Conservation (phyloP, 2,329 filamentous ascomycete genomes). For the Nemania abortiva region DNA sequence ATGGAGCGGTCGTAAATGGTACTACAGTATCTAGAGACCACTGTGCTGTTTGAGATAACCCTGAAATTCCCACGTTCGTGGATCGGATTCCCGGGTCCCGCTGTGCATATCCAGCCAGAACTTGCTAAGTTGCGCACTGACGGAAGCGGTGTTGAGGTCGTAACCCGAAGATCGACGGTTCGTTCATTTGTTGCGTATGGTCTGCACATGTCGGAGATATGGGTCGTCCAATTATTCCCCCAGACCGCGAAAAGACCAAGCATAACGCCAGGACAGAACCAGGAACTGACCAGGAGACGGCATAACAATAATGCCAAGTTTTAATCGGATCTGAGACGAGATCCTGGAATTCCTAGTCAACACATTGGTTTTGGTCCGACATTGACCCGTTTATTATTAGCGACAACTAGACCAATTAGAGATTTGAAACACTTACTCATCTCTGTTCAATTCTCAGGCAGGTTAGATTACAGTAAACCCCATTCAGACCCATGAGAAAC, state of each 20-base stretch:
- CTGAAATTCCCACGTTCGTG: conserved; percentile 27
- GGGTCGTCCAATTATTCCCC: conserved; percentile 5
- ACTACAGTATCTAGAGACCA: not conserved
- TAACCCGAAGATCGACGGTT: conserved; percentile 9
- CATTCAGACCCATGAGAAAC: not conserved
- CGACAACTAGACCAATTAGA: conserved; percentile 19
- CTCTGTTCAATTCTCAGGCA: conserved; percentile 11
- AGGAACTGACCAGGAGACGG: not conserved
- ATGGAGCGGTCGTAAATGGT: not conserved
- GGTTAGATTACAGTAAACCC: conserved; percentile 10
- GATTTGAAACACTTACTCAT: conserved; percentile 25
- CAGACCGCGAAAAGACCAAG: conserved; percentile 18
- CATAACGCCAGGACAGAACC: too few species aligned
- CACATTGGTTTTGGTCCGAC: not conserved
- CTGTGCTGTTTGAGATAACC: not conserved
- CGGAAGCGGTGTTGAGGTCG: conserved; percentile 4
- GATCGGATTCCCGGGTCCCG: conserved; percentile 12
- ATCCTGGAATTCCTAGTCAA: conserved; percentile 6
- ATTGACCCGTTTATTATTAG: conserved; percentile 6
- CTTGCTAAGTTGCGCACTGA: conserved; percentile 16
- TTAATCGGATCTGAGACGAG: conserved; percentile 14
- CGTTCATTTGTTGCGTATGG: not conserved
- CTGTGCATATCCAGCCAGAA: conserved; percentile 20
- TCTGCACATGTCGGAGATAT: conserved; percentile 7
- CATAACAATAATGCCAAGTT: conserved; percentile 19